These are phyloP conservation scores for Aspergillus piperis DNA, from an alignment of 2,329 filamentous ascomycete species.

Conservation along the genomic window DNA sequence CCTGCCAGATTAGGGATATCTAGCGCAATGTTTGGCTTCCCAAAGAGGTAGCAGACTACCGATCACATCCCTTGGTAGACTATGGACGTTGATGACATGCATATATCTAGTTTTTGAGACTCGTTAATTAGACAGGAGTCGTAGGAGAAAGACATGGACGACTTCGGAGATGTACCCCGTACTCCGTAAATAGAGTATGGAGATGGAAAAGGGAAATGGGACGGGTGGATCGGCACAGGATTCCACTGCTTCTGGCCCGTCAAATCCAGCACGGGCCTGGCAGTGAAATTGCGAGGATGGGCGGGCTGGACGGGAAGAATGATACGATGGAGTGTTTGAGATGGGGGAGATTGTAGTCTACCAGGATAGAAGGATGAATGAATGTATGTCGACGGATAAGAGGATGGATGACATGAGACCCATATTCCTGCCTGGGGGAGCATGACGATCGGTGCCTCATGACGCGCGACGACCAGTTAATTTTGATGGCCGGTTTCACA, in stretches of 20 bases:
- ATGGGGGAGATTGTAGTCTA: not conserved
- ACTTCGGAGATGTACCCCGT: constrained; percentile 3
- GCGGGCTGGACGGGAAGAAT: constrained; percentile 1
- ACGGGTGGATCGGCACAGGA: constrained; percentile 8
- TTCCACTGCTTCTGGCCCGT: constrained; percentile 10
- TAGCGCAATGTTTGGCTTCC: not conserved
- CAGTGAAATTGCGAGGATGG: constrained; percentile 4
- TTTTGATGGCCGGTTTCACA: constrained; percentile 27
- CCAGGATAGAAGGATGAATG: too few species aligned
- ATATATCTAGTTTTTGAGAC: not conserved
- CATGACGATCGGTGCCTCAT: constrained; percentile 1
- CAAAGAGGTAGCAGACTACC: not conserved
- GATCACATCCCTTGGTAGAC: not conserved
- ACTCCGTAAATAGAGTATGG: constrained; percentile 9
- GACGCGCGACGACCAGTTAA: not conserved
- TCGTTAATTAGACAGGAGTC: not conserved
- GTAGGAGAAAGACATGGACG: not conserved
- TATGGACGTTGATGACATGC: not conserved
- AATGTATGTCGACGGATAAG: not conserved
- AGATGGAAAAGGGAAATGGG: not conserved
- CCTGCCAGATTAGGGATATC: not conserved
- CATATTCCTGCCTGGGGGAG: not conserved
- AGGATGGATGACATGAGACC: not conserved
- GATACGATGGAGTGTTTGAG: not conserved
- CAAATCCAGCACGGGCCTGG: constrained; percentile 5